phyloP scores from a whole-genome alignment of 176 grass and related monocot genomes.

The Bothriochloa decipiens region DNA sequence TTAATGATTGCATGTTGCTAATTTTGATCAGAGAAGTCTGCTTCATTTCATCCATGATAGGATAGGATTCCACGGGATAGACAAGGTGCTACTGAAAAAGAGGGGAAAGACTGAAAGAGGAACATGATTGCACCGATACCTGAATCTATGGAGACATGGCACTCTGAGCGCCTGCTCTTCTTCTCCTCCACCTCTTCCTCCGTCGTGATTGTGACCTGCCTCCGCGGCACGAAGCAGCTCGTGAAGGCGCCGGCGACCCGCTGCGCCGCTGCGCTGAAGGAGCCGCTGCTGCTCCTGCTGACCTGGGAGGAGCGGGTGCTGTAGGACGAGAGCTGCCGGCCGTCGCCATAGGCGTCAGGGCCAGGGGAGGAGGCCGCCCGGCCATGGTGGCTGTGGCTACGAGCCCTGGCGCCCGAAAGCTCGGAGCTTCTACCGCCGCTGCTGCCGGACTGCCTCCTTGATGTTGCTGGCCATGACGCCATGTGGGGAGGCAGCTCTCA shows the following conservation, averaged over 20 bases:
- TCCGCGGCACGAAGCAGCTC: conserved; percentile 45
- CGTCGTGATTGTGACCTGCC: neutral
- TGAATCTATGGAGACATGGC: conserved; percentile 45
- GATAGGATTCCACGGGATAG: no score
- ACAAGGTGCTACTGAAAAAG: no score
- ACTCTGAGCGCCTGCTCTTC: conserved; percentile 23
- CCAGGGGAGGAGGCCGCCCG: neutral
- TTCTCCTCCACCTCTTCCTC: conserved; percentile 27
- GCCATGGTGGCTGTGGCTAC: neutral
- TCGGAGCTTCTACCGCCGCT: conserved; percentile 26
- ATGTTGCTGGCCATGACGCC: conserved; percentile 6
- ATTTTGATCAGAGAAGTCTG: neutral
- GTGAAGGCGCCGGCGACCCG: conserved; percentile 43
- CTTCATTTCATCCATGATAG: neutral
- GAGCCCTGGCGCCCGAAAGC: neutral
- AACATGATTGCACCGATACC: neutral
- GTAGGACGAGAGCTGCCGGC: conserved; percentile 40
- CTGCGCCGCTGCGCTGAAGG: conserved; percentile 36
- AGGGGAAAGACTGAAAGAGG: no score
- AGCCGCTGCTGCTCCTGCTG: conserved; percentile 46
- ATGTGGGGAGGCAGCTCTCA: neutral
- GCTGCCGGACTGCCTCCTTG: conserved; percentile 35
- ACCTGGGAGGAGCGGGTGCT: conserved; percentile 37
- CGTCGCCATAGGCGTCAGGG: conserved; percentile 29
- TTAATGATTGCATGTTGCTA: neutral